phyloP scores from a whole-genome alignment of 2,329 filamentous ascomycete species.

The Microdochium bolleyi region DNA sequence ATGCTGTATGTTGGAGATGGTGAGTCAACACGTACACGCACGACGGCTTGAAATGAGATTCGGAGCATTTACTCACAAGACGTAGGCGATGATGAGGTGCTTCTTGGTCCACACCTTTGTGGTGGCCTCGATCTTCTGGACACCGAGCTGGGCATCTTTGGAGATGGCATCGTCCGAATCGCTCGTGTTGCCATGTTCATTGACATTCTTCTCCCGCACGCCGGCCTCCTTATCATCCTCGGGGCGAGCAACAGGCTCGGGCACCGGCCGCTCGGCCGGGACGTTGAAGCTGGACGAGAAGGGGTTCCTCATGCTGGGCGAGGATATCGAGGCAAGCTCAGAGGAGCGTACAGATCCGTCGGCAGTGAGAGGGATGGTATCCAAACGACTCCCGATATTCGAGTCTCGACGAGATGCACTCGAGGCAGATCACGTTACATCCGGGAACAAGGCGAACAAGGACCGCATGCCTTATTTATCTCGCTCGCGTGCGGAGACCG shows the following conservation, averaged over 20 bases:
- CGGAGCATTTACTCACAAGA: slow-evolving; percentile 24
- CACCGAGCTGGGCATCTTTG: slow-evolving; percentile 30
- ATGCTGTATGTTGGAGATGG: slow-evolving; percentile 23
- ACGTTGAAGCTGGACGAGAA: slow-evolving; percentile 3
- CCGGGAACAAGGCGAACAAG: no score
- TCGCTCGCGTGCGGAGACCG: no score
- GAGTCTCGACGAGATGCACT: no score
- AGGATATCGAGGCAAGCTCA: background rate
- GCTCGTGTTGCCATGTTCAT: slow-evolving; percentile 6
- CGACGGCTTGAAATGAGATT: background rate
- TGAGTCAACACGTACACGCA: background rate
- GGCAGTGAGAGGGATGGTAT: no score
- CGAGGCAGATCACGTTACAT: no score
- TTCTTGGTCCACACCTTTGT: slow-evolving; percentile 33
- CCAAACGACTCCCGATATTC: no score
- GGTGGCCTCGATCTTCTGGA: slow-evolving; percentile 38
- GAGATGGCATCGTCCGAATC: slow-evolving; percentile 23
- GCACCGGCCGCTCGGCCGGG: slow-evolving; percentile 16
- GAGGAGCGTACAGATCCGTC: background rate
- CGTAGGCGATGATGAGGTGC: slow-evolving; percentile 33
- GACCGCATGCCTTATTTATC: no score
- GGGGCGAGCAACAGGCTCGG: slow-evolving; percentile 8
- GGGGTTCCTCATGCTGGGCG: slow-evolving; percentile 12
- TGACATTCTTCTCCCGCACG: slow-evolving; percentile 4
- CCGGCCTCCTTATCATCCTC: slow-evolving; percentile 14